Evolutionary conservation across 352 stramenopile species (phyloP).

Genomic region (Phytophthora capsici): DNA sequence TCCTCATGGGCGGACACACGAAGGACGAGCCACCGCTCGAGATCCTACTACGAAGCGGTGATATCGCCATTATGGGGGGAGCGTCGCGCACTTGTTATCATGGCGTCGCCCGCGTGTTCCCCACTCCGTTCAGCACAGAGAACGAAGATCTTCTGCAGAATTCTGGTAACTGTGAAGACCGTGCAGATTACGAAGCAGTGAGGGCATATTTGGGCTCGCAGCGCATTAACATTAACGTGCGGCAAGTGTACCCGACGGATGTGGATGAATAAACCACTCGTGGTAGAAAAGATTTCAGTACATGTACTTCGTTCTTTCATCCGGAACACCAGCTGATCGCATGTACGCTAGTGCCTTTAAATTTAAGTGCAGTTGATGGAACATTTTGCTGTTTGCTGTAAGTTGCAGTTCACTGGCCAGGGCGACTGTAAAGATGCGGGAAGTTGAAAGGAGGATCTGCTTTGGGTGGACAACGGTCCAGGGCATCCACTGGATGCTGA

Average conservation of each 20-base stretch:
- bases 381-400: too few relatives aligned
- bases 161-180: not conserved
- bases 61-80: conserved; percentile 69
- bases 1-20: conserved; percentile 71
- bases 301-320: too few relatives aligned
- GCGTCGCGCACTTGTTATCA: conserved; percentile 77
- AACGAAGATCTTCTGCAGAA: conserved; percentile 27
- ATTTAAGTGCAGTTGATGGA: too few relatives aligned
- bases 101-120: conserved; percentile 66
- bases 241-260: conserved; percentile 63
- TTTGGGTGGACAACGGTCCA: too few relatives aligned
- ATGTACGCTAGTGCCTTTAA: too few relatives aligned
- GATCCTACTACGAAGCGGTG: conserved; percentile 71
- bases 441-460: not conserved
- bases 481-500: too few relatives aligned
- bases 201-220: conserved; percentile 58
- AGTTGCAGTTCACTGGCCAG: not conserved
- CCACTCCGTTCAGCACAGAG: conserved; percentile 46
- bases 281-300: too few relatives aligned
- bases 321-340: too few relatives aligned
- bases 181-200: conserved; percentile 51
- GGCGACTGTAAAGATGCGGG: not conserved
- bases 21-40: conserved; percentile 71
- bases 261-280: not conserved
- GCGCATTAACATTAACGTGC: conserved; percentile 86